Evolutionary conservation across 2,329 filamentous ascomycete genomes (phyloP).

Genomic region (Delphinella strobiligena): DNA sequence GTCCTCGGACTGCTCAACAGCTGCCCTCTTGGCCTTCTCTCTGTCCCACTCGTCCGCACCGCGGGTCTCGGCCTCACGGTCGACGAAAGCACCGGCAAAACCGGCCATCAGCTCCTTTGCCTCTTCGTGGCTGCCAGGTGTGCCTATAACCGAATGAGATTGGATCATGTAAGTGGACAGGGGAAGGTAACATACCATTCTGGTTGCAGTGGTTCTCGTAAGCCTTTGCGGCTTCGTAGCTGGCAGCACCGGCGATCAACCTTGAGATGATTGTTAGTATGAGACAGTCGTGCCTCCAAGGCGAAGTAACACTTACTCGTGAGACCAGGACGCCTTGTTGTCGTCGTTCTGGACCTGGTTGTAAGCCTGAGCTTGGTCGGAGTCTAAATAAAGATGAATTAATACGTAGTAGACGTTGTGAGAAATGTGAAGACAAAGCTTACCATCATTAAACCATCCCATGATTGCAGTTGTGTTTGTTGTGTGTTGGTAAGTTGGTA

Average conservation of each 20-base stretch:
- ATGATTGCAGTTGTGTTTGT: no score
- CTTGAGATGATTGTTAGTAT: no score
- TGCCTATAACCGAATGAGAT: slow-evolving; percentile 25
- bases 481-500: no score
- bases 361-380: no score
- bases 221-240: slow-evolving; percentile 68
- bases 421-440: no score
- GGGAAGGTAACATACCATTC: slow-evolving; percentile 34
- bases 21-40: slow-evolving; percentile 35
- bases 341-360: slow-evolving; percentile 40
- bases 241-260: slow-evolving; percentile 62
- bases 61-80: slow-evolving; percentile 55
- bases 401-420: no score
- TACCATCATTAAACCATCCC: no score
- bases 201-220: slow-evolving; percentile 64
- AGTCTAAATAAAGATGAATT: no score
- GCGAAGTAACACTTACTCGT: no score
- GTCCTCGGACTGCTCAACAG: slow-evolving; percentile 30
- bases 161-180: neutral
- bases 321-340: slow-evolving; percentile 53
- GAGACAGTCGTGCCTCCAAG: no score
- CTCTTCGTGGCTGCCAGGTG: slow-evolving; percentile 58
- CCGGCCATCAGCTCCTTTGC: slow-evolving; percentile 68
- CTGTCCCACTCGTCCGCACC: slow-evolving; percentile 37
- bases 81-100: slow-evolving; percentile 61